Base-by-base conservation (phyloP, 2,329 filamentous ascomycete species). In the Huntiella moniliformis region DNA sequence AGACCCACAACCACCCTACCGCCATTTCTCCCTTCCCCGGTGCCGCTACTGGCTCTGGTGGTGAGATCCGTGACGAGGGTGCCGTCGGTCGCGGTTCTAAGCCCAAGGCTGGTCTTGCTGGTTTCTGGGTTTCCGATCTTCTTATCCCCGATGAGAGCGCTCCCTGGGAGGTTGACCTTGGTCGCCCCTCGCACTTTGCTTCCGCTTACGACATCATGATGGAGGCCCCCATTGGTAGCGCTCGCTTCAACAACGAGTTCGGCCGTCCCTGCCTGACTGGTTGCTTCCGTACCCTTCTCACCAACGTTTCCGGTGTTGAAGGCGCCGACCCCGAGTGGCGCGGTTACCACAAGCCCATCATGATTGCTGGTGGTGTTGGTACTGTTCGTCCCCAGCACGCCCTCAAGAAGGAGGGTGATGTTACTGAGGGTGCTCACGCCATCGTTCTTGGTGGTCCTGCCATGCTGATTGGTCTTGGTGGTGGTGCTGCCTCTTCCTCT, bases 341-440 rank as follows among this genome's bases (percentile, higher is more conserved):
- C 54, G 91, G 91, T 17, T 98, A 93, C 60, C 91, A 96, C 64
- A 98, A 98, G 66, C 91, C 91, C 7, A 95, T 94, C 60, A 93
- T 95, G 84, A 85, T 98, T 63, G 91, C 91, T 51, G 91, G 91
- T 57, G 91, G 91, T 58, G 76, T 96, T 33, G 91, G 91, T 42
- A 94, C 83, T 4, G 88, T 96, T 28, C 69, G 91, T 48, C 88
- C 91, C 11, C 79, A 88, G 55, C 83, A 94, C 57, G 88, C 91
- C 2, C 69, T 95, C 49, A 98, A 98, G 64, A 73, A 82, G 51
- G 74, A 79, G 6, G 69, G 73, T 10, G 69, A 83, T 51, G 91
- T 98, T 13, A 78, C 79, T 44, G 74, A 86, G 44, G 88, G 86
- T n/a, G 86, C 87, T 13, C 83, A 88, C 58, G 73, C 93, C 39